Conservation (phyloP, 2,329 filamentous ascomycete genomes). For the Amauroascus niger region DNA sequence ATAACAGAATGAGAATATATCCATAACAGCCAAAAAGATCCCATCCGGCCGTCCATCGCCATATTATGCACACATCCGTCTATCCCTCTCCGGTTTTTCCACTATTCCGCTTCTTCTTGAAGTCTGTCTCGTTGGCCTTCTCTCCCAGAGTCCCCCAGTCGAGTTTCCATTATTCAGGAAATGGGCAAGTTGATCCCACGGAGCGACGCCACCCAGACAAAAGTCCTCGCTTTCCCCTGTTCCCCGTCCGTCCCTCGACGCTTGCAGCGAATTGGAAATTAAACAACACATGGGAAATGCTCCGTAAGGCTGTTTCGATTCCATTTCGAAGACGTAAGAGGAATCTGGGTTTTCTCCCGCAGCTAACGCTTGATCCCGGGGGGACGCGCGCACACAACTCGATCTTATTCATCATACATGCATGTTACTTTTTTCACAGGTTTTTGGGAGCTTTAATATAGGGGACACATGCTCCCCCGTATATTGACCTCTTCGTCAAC, state of each 20-base stretch:
- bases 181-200: neutral
- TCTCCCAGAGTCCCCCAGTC: neutral
- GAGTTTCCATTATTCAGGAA: neutral
- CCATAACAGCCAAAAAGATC: too few relatives aligned
- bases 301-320: constrained; percentile 8
- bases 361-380: too few relatives aligned
- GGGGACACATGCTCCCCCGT: too few relatives aligned
- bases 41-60: neutral
- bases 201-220: neutral
- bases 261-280: neutral
- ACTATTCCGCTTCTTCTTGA: neutral
- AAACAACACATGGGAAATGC: neutral
- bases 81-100: neutral
- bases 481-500: too few relatives aligned
- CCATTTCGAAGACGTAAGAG: constrained; percentile 3
- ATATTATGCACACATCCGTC: neutral
- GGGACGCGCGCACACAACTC: too few relatives aligned
- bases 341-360: neutral
- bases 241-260: neutral
- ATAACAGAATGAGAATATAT: neutral
- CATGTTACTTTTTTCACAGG: too few relatives aligned
- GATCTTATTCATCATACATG: too few relatives aligned
- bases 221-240: neutral
- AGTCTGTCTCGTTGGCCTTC: too few relatives aligned
- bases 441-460: neutral